These are phyloP conservation scores for Camellia sinensis DNA, from an alignment of 148 eudicot genomes.

Conservation along the genomic window DNA sequence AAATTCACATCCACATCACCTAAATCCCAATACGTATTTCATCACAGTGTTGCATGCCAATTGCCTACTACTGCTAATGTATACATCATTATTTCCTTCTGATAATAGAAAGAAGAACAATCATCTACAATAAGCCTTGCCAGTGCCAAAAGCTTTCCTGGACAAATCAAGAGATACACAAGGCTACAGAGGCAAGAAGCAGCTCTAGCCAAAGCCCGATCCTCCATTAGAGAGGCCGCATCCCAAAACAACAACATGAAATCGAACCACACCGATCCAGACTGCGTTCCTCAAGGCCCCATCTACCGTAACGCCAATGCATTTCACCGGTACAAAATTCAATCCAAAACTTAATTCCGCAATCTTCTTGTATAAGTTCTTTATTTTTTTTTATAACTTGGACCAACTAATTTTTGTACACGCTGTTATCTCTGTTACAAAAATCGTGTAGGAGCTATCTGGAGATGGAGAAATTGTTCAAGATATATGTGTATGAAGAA, in stretches of 20 bases:
- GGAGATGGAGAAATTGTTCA: conserved; percentile 62
- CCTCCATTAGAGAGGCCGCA: conserved; percentile 29
- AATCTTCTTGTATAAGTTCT: too few relatives aligned
- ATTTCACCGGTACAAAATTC: conserved; percentile 32
- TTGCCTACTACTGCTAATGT: too few relatives aligned
- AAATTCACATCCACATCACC: too few relatives aligned
- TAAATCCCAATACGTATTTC: not conserved
- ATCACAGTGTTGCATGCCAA: not conserved
- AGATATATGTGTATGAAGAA: conserved; percentile 58
- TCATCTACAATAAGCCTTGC: not conserved
- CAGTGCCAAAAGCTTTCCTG: not conserved
- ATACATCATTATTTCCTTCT: not conserved
- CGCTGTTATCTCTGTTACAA: not conserved
- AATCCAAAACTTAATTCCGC: not conserved
- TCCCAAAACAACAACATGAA: conserved; percentile 19
- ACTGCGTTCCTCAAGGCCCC: conserved; percentile 43
- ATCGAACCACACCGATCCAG: conserved; percentile 26
- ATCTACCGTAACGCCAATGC: conserved; percentile 39
- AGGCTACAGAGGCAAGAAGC: conserved; percentile 24
- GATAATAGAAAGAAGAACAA: conserved; percentile 5
- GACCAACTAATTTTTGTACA: not conserved
- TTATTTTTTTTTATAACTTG: too few relatives aligned
- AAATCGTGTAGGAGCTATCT: conserved; percentile 47
- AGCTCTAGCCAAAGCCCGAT: conserved; percentile 32
- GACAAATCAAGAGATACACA: conserved; percentile 7